Percentiles rank a stretch among this genome's conserved stretches.
Evolutionary conservation across 805 yeast genomes (phyloP).

Genomic region (Kazachstania bromeliacearum): DNA sequence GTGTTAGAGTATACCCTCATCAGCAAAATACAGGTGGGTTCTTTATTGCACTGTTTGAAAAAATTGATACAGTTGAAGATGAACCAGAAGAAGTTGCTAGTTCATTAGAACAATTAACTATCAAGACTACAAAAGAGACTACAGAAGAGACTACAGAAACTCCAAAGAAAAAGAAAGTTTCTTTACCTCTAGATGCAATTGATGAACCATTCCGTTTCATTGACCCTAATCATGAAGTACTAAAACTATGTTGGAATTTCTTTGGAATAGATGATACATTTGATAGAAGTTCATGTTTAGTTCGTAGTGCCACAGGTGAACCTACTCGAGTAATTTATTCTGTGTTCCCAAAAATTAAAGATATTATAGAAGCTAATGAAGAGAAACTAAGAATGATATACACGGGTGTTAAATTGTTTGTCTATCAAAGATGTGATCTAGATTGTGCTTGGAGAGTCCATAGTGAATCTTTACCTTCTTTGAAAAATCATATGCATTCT

Average conservation of each 20-base stretch:
- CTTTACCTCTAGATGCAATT: conserved; percentile 81
- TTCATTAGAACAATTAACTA: conserved; percentile 4
- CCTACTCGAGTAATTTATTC: conserved; percentile 86
- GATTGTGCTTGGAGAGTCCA: conserved; percentile 91
- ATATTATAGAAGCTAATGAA: conserved; percentile 60
- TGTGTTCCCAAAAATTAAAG: conserved; percentile 67
- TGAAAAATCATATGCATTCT: conserved; percentile 51
- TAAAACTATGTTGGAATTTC: conserved; percentile 75
- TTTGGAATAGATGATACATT: conserved; percentile 65
- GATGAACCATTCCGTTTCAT: conserved; percentile 91
- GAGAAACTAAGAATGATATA: conserved; percentile 78
- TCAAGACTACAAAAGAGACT: conserved; percentile 20
- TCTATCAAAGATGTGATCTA: conserved; percentile 73
- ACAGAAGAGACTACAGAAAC: conserved; percentile 7
- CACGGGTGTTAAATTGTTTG: conserved; percentile 85
- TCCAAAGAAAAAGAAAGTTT: conserved; percentile 47
- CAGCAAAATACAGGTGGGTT: conserved; percentile 97
- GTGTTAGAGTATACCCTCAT: conserved; percentile 96
- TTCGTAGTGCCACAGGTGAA: conserved; percentile 92
- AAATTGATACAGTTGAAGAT: conserved; percentile 28
- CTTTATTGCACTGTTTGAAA: conserved; percentile 87
- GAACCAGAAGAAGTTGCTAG: conserved; percentile 8
- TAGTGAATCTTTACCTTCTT: conserved; percentile 68
- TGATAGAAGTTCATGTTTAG: conserved; percentile 67
- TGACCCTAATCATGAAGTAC: conserved; percentile 52